Base-by-base conservation (phyloP, 768 basidiomycete genomes). In the Nidularia sp. region DNA sequence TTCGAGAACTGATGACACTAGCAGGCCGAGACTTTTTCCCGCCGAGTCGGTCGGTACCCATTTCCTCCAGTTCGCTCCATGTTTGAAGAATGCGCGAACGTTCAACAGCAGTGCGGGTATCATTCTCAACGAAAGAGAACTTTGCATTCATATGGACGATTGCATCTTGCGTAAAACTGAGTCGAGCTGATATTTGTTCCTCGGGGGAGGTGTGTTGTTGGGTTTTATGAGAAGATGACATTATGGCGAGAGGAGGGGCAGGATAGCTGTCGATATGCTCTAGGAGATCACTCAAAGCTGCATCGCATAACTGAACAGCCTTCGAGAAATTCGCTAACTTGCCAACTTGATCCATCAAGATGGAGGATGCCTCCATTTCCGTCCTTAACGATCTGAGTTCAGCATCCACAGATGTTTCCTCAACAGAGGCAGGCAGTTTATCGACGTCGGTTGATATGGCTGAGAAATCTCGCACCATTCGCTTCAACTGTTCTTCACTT, bases 201-300 rank as follows among this genome's bases (percentile, higher is more conserved):
- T 87, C 83, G 0, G 91, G 84, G 6, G 81, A 67, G 3, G 76
- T 57, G 22, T 69, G 63, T 5, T 63, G 55, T 9, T 71, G 65
- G 34, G 73, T 71, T 52, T 68, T 54, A 56, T 82, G 81, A 12
- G 73, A 67, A 22, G 83, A 83, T 3, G 80, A 73, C 33, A 85
- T 62, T 2, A 77, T 66, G 4, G 77, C 74, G 29, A 72, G 63
- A 4, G 85, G 85, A 33, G 72, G 64, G 2, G 80, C 76, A 6
- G 92, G 91, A 61, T 84, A 93, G 59, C 87, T 90, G 63, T 95
- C 92, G 50, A 93, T 76, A 60, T 93, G 89, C 60, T 93, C 89
- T 45, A 95, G 71, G 4, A 94, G 73, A 64, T 93, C 90, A 59
- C 92, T 94, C 43, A 93, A 73, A 18, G 84, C 81, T n/a, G 74